These are phyloP conservation scores for Byssothecium circinans DNA, from an alignment of 2,329 filamentous ascomycete genomes.

Conservation along the genomic window DNA sequence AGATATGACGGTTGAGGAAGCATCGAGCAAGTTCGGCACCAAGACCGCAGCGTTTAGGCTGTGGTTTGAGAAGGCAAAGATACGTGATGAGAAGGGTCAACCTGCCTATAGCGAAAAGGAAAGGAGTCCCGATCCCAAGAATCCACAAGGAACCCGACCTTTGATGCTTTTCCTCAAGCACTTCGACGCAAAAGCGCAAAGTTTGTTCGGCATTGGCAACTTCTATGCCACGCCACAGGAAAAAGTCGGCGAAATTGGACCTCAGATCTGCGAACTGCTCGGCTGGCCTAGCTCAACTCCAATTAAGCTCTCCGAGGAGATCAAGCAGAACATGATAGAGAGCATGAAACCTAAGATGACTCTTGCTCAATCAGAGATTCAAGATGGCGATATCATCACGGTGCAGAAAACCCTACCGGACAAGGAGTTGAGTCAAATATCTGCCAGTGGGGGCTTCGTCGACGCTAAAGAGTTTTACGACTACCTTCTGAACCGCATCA, in stretches of 20 bases:
- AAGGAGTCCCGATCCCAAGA: constrained; percentile 58
- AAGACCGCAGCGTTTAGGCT: constrained; percentile 71
- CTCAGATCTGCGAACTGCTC: constrained; percentile 79
- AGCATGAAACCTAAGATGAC: constrained; percentile 88
- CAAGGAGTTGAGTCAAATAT: constrained; percentile 45
- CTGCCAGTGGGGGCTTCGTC: constrained; percentile 50
- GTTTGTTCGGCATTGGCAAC: constrained; percentile 74
- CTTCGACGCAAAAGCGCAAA: constrained; percentile 79
- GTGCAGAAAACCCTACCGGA: constrained; percentile 71
- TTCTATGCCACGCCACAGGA: constrained; percentile 86
- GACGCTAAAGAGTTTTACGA: constrained; percentile 91
- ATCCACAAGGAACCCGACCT: constrained; percentile 56
- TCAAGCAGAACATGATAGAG: constrained; percentile 98
- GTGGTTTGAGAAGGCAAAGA: constrained; percentile 76
- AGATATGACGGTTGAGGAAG: constrained; percentile 68
- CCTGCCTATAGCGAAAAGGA: constrained; percentile 71
- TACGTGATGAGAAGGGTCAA: constrained; percentile 69
- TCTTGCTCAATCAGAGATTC: constrained; percentile 86
- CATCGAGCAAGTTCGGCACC: constrained; percentile 67
- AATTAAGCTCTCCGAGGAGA: constrained; percentile 86
- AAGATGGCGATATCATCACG: constrained; percentile 95
- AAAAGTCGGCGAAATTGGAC: constrained; percentile 81
- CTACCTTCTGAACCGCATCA: constrained; percentile 81
- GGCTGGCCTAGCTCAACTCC: constrained; percentile 77
- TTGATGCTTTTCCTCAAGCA: constrained; percentile 91